A percentile compares a stretch with the other conserved stretches of the same genome.
These are phyloP conservation scores for Nakaseomyces bracarensis DNA, from an alignment of 1,139 yeast species.

Conservation along the genomic window DNA sequence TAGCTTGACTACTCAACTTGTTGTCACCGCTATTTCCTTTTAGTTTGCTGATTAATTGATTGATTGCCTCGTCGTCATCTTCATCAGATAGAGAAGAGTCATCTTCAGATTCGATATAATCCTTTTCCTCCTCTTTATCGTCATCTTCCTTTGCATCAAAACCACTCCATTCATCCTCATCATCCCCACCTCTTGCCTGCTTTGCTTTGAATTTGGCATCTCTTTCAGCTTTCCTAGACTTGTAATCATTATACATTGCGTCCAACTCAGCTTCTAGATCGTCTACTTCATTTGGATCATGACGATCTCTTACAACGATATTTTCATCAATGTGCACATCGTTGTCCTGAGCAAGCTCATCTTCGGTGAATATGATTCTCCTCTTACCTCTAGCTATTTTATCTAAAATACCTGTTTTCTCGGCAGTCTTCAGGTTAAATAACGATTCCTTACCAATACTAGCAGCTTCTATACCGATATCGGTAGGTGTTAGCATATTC, in stretches of 20 bases:
- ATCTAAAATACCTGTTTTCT: constrained; percentile 72
- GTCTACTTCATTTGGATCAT: constrained; percentile 47
- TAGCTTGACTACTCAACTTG: constrained; percentile 63
- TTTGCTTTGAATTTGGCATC: constrained; percentile 78
- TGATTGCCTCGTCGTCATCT: constrained; percentile 72
- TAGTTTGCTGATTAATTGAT: constrained; percentile 50
- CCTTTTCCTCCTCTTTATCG: constrained; percentile 37
- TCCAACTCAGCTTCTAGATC: constrained; percentile 75
- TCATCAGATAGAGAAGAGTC: constrained; percentile 38
- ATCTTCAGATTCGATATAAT: constrained; percentile 32
- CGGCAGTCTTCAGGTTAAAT: constrained; percentile 75
- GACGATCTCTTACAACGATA: constrained; percentile 34
- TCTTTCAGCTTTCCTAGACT: constrained; percentile 64
- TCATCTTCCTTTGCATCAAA: constrained; percentile 43
- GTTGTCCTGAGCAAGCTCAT: constrained; percentile 46
- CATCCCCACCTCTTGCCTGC: constrained; percentile 69
- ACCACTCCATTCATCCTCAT: constrained; percentile 85
- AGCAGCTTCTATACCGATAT: constrained; percentile 92
- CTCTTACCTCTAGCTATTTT: constrained; percentile 74
- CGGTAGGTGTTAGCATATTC: constrained; percentile 91
- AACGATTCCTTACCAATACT: constrained; percentile 68
- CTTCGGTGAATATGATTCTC: constrained; percentile 59
- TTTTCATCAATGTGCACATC: constrained; percentile 42
- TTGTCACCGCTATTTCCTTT: constrained; percentile 41
- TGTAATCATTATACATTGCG: constrained; percentile 68